phyloP scores from a whole-genome alignment of 495 filamentous ascomycete species.

The Trichoderma asperelloides region DNA sequence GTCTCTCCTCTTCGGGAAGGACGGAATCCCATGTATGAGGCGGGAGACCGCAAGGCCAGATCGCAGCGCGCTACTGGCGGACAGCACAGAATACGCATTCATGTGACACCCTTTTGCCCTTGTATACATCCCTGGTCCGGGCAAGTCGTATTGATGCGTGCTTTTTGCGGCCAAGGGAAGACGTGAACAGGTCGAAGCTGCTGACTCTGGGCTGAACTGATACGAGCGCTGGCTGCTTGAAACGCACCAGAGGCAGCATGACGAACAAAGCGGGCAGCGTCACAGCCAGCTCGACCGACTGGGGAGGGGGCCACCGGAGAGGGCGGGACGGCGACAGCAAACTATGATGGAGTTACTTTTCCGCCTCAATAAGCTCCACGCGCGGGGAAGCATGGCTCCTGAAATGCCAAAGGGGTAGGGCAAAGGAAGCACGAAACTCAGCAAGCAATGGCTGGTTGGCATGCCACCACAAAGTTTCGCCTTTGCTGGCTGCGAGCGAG shows the following conservation, averaged over 20 bases:
- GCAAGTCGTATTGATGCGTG: too few species aligned
- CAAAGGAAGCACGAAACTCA: neutral
- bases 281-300: neutral
- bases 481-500: too few species aligned
- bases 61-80: neutral
- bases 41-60: neutral
- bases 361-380: neutral
- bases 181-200: too few species aligned
- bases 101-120: neutral
- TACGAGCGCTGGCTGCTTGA: neutral
- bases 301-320: neutral
- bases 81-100: neutral
- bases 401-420: neutral
- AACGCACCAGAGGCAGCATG: neutral
- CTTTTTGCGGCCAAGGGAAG: too few species aligned
- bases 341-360: neutral
- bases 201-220: neutral
- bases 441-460: neutral
- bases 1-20: slow-evolving; percentile 6
- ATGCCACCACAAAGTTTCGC: slow-evolving; percentile 1
- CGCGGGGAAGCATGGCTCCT: neutral
- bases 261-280: neutral
- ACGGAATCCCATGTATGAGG: slow-evolving; percentile 1
- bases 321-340: neutral
- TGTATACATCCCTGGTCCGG: too few species aligned